phyloP scores from a whole-genome alignment of 2,329 filamentous ascomycete genomes.

The Penicillium sp. region DNA sequence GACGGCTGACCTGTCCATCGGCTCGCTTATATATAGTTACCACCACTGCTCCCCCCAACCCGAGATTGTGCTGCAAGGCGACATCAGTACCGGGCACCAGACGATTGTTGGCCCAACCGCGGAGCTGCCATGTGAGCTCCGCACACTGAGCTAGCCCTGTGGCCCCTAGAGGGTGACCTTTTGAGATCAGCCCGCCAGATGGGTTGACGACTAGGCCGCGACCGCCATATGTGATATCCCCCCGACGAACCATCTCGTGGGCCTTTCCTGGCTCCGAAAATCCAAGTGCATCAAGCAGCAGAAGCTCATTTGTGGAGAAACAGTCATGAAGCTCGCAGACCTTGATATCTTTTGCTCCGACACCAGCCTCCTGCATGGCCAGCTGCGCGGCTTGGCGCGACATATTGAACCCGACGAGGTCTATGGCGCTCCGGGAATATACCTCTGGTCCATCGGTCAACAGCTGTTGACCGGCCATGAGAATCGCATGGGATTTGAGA shows the following conservation, averaged over 20 bases:
- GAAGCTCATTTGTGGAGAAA: constrained; percentile 92
- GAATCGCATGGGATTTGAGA: constrained; percentile 73
- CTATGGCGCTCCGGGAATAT: constrained; percentile 77
- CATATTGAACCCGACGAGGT: constrained; percentile 88
- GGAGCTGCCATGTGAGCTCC: constrained; percentile 90
- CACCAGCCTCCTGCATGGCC: constrained; percentile 67
- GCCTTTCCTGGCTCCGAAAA: constrained; percentile 78
- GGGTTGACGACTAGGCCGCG: constrained; percentile 76
- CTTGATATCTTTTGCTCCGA: constrained; percentile 63
- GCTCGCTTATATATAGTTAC: constrained; percentile 86
- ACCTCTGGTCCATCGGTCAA: constrained; percentile 79
- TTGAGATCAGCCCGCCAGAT: constrained; percentile 87
- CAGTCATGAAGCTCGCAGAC: constrained; percentile 95
- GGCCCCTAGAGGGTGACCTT: constrained; percentile 90
- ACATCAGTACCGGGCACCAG: constrained; percentile 64
- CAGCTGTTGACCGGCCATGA: constrained; percentile 82
- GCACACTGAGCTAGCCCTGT: constrained; percentile 94
- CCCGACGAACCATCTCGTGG: constrained; percentile 80
- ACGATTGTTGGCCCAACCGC: constrained; percentile 96
- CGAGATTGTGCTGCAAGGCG: constrained; percentile 88
- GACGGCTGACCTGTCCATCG: constrained; percentile 64
- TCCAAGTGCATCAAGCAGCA: constrained; percentile 80
- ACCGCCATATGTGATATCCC: constrained; percentile 87
- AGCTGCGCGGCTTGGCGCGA: constrained; percentile 63
- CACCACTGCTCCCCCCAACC: constrained; percentile 84